Evolutionary conservation across 768 basidiomycete genomes (phyloP).

Genomic region (Heimioporus sp.): DNA sequence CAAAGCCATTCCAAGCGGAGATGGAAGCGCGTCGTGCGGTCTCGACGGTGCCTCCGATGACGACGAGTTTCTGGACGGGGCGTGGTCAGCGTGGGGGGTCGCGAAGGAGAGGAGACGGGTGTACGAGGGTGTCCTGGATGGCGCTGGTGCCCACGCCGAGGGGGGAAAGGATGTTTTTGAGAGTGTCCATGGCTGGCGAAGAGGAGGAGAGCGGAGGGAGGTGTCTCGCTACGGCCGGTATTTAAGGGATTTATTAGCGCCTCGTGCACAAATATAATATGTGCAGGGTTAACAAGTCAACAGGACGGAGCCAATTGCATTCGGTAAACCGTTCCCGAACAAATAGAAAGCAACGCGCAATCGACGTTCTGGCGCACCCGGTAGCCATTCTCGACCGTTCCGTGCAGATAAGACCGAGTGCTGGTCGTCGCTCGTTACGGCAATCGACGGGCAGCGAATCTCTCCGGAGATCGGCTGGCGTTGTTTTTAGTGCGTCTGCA

Average conservation of each 20-base stretch:
- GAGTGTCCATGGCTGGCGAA: conserved; percentile 57
- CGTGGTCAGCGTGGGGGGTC: not conserved
- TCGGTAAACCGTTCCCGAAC: conserved; percentile 30
- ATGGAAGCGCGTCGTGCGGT: conserved; percentile 78
- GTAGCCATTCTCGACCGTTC: conserved; percentile 19
- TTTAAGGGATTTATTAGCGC: conserved; percentile 34
- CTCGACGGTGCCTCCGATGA: conserved; percentile 87
- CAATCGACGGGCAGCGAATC: conserved; percentile 16
- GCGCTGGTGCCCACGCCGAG: conserved; percentile 64
- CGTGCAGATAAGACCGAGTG: conserved; percentile 18
- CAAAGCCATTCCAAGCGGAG: conserved; percentile 87
- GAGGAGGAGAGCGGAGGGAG: conserved; percentile 34
- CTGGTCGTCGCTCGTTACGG: conserved; percentile 24
- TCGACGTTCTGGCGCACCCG: too few relatives aligned
- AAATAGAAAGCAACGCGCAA: too few relatives aligned
- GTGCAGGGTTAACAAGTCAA: conserved; percentile 28
- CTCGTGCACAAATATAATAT: conserved; percentile 31
- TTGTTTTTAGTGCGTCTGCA: conserved; percentile 5
- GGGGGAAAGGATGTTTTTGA: conserved; percentile 73
- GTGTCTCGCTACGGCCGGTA: conserved; percentile 33
- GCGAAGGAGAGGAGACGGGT: conserved; percentile 13
- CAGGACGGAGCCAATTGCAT: conserved; percentile 29
- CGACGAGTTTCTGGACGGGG: conserved; percentile 71
- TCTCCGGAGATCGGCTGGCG: conserved; percentile 12
- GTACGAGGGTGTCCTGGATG: conserved; percentile 76